phyloP scores from a whole-genome alignment of 1,284 basidiomycete genomes.

The Ustilago nuda region DNA sequence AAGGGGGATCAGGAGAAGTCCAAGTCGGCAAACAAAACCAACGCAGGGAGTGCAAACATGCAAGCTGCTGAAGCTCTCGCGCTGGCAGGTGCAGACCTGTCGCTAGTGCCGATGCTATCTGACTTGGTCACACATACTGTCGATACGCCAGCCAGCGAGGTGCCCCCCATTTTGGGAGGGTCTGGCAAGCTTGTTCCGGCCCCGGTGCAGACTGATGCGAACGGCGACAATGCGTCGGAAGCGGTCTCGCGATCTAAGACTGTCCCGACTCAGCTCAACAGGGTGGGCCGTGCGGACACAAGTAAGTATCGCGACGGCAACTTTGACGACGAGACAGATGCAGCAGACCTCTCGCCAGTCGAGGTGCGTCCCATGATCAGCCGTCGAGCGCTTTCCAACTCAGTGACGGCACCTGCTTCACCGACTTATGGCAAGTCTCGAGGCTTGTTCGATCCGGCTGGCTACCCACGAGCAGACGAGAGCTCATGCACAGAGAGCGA shows the following conservation, averaged over 20 bases:
- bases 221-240: slow-evolving; percentile 6
- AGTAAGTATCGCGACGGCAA: slow-evolving; percentile 36
- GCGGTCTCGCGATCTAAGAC: slow-evolving; percentile 30
- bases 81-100: slow-evolving; percentile 35
- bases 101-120: slow-evolving; percentile 36
- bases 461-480: slow-evolving; percentile 50
- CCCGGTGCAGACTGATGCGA: background rate
- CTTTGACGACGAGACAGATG: slow-evolving; percentile 46
- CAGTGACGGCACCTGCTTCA: slow-evolving; percentile 40
- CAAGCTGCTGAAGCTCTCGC: slow-evolving; percentile 37
- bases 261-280: slow-evolving; percentile 26
- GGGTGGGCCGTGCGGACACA: slow-evolving; percentile 21
- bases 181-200: slow-evolving; percentile 6
- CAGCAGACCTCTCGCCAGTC: slow-evolving; percentile 44
- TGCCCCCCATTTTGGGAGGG: slow-evolving; percentile 20
- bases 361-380: slow-evolving; percentile 45
- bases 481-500: slow-evolving; percentile 62
- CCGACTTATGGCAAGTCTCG: slow-evolving; percentile 39
- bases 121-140: slow-evolving; percentile 39
- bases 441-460: slow-evolving; percentile 18
- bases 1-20: slow-evolving; percentile 18
- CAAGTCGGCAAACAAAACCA: slow-evolving; percentile 13
- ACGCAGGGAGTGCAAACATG: slow-evolving; percentile 3
- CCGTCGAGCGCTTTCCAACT: slow-evolving; percentile 32
- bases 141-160: slow-evolving; percentile 32